phyloP scores from a whole-genome alignment of 257 asterid species.

The Salvia miltiorrhiza region DNA sequence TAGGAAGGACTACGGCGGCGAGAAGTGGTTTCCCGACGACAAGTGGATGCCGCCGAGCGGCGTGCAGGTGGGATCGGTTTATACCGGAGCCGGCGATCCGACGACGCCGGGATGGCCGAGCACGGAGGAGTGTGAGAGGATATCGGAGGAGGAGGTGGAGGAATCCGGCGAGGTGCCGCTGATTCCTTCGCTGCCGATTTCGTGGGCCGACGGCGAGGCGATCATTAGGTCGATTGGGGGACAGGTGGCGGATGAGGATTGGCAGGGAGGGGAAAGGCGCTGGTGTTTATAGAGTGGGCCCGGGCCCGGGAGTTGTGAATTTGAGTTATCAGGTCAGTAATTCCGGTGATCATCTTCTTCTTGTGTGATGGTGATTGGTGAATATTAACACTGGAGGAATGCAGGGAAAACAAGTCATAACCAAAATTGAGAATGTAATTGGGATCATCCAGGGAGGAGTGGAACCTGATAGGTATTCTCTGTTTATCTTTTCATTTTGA shows the following conservation, averaged over 20 bases:
- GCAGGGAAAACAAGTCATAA: conserved; percentile 82
- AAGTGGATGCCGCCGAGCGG: conserved; percentile 93
- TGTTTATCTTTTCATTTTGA: not conserved
- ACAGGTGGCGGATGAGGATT: conserved; percentile 56
- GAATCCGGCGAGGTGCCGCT: conserved; percentile 62
- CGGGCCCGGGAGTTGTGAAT: conserved; percentile 74
- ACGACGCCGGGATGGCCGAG: conserved; percentile 96
- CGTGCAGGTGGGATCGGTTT: conserved; percentile 77
- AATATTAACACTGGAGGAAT: too few species aligned
- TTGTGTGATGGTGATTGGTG: not conserved
- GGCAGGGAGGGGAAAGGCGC: conserved; percentile 86
- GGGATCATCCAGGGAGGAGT: conserved; percentile 75
- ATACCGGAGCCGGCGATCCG: conserved; percentile 69
- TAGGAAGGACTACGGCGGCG: conserved; percentile 80
- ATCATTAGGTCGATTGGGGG: conserved; percentile 65
- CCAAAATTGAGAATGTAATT: conserved; percentile 77
- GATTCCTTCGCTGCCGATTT: conserved; percentile 78
- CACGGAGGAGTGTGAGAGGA: conserved; percentile 65
- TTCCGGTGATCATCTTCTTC: not conserved
- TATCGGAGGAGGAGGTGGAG: conserved; percentile 59
- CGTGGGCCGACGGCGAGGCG: conserved; percentile 69
- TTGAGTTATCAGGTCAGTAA: conserved; percentile 62
- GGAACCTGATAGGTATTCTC: conserved; percentile 72
- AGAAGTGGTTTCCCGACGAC: conserved; percentile 79
- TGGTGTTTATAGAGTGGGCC: conserved; percentile 66